A percentile compares a stretch with the other conserved stretches of the same genome.
Evolutionary conservation across 345 rosid species (phyloP).

Genomic region (Syzygium jambos): DNA sequence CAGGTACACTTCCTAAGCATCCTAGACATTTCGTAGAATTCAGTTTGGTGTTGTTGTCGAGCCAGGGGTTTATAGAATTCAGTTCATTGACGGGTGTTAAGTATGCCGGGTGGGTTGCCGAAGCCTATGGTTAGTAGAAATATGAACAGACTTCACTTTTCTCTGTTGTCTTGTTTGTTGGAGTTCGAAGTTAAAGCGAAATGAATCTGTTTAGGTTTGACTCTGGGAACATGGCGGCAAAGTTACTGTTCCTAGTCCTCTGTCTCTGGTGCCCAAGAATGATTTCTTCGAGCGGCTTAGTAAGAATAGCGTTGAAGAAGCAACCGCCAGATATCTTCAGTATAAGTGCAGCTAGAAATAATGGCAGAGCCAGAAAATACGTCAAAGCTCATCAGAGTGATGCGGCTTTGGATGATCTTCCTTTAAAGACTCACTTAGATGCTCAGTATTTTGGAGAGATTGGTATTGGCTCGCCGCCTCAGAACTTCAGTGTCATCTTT

Average conservation of each 20-base stretch:
- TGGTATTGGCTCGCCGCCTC: slow-evolving; percentile 64
- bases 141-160: not conserved
- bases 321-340: slow-evolving; percentile 19
- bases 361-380: not conserved
- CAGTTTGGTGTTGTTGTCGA: not conserved
- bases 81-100: not conserved
- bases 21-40: not conserved
- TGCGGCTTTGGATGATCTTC: not conserved
- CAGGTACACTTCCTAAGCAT: not conserved
- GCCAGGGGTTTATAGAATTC: not conserved
- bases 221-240: slow-evolving; percentile 9
- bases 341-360: slow-evolving; percentile 16
- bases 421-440: not conserved
- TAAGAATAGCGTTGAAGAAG: slow-evolving; percentile 34
- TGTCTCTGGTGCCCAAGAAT: slow-evolving; percentile 9
- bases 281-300: slow-evolving; percentile 15
- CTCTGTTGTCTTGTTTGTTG: not conserved
- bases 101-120: not conserved
- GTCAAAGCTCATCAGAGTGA: not conserved
- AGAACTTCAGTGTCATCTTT: slow-evolving; percentile 63
- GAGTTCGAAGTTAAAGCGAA: not conserved
- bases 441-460: slow-evolving; percentile 49
- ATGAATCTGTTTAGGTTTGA: not conserved
- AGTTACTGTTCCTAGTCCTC: slow-evolving; percentile 15
- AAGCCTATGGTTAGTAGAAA: not conserved